These are phyloP conservation scores for Jaltomata sinuosa DNA, from an alignment of 257 asterid genomes.

Conservation along the genomic window DNA sequence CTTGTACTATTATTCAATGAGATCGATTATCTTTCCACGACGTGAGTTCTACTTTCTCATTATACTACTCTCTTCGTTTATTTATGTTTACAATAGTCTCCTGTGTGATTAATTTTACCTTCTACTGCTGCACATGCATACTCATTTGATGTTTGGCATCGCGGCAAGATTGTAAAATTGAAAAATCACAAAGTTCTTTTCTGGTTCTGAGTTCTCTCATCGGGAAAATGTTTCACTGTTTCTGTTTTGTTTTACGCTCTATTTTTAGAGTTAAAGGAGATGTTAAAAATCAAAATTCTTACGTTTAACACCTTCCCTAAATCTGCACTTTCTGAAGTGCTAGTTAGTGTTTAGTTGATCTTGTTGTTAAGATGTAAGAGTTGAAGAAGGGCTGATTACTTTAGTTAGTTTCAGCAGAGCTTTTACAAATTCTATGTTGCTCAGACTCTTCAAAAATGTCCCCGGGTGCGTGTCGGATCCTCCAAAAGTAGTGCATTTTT, in stretches of 20 bases:
- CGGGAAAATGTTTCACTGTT: not conserved
- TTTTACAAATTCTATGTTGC: too few species aligned
- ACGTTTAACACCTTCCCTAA: too few species aligned
- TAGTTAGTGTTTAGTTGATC: not conserved
- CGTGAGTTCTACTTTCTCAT: constrained; percentile 39
- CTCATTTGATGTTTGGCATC: not conserved
- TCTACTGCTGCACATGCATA: not conserved
- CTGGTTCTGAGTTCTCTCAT: not conserved
- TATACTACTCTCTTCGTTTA: not conserved
- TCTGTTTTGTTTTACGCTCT: not conserved
- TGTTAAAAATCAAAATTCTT: too few species aligned
- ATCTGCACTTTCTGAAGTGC: not conserved
- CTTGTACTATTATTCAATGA: constrained; percentile 63
- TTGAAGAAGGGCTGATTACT: not conserved
- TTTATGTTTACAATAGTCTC: not conserved
- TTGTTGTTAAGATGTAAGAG: not conserved
- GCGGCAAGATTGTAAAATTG: not conserved
- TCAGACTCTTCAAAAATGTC: too few species aligned
- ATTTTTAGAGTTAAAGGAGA: not conserved
- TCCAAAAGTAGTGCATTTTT: too few species aligned
- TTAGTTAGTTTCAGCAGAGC: too few species aligned
- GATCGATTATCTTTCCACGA: constrained; percentile 58
- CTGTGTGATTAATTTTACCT: not conserved
- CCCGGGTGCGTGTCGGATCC: too few species aligned
- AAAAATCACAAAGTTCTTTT: not conserved